These are phyloP conservation scores for Leucosporidium yakuticum DNA, from an alignment of 768 basidiomycete genomes.

Conservation along the genomic window DNA sequence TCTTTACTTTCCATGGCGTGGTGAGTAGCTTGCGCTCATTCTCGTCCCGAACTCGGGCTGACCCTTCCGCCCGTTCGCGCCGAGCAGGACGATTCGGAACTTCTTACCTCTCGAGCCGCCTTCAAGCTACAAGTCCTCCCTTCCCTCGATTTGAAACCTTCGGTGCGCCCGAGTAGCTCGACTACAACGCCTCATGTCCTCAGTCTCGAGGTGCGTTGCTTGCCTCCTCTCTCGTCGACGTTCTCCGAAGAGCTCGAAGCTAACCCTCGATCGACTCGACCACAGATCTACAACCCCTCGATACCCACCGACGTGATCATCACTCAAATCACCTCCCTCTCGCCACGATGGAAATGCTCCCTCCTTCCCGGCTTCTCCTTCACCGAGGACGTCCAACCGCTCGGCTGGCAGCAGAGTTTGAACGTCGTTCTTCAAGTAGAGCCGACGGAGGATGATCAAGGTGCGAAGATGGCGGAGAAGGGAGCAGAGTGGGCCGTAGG, in stretches of 20 bases:
- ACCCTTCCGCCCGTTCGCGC: neutral
- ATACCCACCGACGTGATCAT: slow-evolving; percentile 47
- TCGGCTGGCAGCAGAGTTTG: slow-evolving; percentile 45
- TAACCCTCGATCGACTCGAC: slow-evolving; percentile 41
- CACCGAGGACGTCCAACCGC: slow-evolving; percentile 49
- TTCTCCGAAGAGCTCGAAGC: neutral
- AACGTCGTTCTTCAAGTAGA: slow-evolving; percentile 49
- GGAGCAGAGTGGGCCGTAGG: neutral
- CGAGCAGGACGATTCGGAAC: slow-evolving; percentile 40
- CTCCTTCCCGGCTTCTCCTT: slow-evolving; percentile 39
- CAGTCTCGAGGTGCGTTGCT: slow-evolving; percentile 19
- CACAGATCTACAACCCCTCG: slow-evolving; percentile 25
- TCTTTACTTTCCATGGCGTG: slow-evolving; percentile 57
- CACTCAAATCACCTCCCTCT: slow-evolving; percentile 59
- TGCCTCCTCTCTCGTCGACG: neutral
- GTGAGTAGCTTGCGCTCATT: slow-evolving; percentile 26
- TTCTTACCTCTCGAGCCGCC: slow-evolving; percentile 56
- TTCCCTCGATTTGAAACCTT: slow-evolving; percentile 54
- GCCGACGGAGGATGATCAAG: slow-evolving; percentile 43
- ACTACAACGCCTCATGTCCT: slow-evolving; percentile 3
- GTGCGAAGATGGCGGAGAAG: neutral
- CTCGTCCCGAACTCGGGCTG: neutral
- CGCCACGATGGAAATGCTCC: slow-evolving; percentile 58
- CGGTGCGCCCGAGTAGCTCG: slow-evolving; percentile 49
- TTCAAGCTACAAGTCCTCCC: slow-evolving; percentile 58